Conservation (phyloP, 441 rosid genomes). For the Geranium incanum region DNA sequence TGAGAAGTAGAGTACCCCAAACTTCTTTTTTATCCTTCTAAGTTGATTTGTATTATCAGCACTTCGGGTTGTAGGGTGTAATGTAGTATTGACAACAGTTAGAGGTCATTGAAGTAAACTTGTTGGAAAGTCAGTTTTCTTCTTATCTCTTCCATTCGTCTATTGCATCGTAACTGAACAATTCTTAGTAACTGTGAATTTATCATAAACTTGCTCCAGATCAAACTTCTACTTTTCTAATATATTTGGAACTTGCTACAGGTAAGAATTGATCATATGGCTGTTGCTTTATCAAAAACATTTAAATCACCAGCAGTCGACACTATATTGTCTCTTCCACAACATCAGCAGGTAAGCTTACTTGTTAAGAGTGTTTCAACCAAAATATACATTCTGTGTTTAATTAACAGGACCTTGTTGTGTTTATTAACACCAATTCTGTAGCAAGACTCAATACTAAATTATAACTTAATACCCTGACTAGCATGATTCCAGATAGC, state of each 20-base stretch:
- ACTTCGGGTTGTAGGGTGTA: too few relatives aligned
- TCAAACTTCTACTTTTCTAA: neutral
- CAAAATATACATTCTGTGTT: neutral
- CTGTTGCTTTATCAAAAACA: constrained; percentile 71
- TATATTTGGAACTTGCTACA: constrained; percentile 22
- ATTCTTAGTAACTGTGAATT: neutral
- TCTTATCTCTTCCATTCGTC: neutral
- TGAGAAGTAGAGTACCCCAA: too few relatives aligned
- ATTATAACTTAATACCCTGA: neutral
- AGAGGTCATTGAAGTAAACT: too few relatives aligned
- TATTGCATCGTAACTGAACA: neutral
- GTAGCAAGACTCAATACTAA: neutral
- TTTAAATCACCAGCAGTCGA: constrained; percentile 68
- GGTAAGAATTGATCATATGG: constrained; percentile 85
- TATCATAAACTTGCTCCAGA: neutral
- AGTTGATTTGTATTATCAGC: too few relatives aligned
- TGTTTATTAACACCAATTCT: neutral
- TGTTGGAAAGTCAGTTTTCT: too few relatives aligned
- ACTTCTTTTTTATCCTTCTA: too few relatives aligned
- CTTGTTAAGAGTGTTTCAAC: neutral
- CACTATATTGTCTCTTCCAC: constrained; percentile 85
- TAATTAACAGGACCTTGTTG: neutral
- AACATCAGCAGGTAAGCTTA: constrained; percentile 79
- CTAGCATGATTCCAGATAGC: neutral
- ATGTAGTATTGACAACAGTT: too few relatives aligned